Conservation (phyloP, 257 asterid species). For the Primulina tabacum region DNA sequence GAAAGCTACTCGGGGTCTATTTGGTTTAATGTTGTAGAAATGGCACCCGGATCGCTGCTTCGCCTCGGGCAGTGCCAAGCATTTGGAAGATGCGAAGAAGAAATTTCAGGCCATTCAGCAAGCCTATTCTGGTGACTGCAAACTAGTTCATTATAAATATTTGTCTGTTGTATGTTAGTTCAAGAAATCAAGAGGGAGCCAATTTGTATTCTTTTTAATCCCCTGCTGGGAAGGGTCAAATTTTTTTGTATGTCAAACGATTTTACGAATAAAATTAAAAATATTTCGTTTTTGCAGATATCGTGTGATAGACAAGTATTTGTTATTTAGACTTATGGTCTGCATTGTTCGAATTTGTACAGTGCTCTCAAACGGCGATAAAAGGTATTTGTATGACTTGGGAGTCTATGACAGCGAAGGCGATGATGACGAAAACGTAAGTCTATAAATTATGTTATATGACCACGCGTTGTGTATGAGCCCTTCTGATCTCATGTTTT, state of each 20-base stretch:
- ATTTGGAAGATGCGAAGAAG: constrained; percentile 72
- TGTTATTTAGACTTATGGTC: constrained; percentile 26
- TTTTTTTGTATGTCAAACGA: not conserved
- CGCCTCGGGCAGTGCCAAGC: constrained; percentile 47
- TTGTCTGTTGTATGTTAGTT: too few relatives aligned
- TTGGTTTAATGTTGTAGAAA: constrained; percentile 38
- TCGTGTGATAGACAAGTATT: not conserved
- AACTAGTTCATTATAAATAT: not conserved
- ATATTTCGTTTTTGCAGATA: not conserved
- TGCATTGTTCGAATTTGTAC: constrained; percentile 22
- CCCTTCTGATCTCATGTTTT: not conserved
- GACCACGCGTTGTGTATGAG: constrained; percentile 16
- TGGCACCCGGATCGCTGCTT: constrained; percentile 94
- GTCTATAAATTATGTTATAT: not conserved
- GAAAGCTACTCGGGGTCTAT: not conserved
- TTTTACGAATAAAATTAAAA: too few relatives aligned
- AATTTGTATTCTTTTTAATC: not conserved
- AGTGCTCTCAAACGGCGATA: constrained; percentile 78
- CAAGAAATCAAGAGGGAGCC: not conserved
- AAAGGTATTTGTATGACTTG: constrained; percentile 78
- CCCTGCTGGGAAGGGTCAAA: not conserved
- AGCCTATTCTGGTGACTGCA: constrained; percentile 73
- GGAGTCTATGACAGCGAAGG: constrained; percentile 80
- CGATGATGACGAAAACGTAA: constrained; percentile 67
- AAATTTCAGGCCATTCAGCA: constrained; percentile 81